Conservation (phyloP, 768 basidiomycete genomes). For the Grammothele lineata region DNA sequence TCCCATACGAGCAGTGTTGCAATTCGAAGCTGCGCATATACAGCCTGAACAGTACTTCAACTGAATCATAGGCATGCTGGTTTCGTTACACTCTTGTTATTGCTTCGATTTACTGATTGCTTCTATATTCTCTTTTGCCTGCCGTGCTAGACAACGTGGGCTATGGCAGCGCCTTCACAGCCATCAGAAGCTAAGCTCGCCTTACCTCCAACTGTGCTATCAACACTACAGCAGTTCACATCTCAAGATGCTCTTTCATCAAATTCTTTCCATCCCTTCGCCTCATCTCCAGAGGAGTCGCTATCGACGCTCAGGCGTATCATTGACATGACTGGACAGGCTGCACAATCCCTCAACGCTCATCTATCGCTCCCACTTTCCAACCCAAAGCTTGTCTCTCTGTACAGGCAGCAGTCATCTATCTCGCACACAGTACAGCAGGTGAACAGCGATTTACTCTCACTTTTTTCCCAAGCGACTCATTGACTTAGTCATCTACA, state of each 20-base stretch:
- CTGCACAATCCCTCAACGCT: slow-evolving; percentile 49
- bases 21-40: no score
- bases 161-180: no score
- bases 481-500: slow-evolving; percentile 14
- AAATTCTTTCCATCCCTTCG: slow-evolving; percentile 25
- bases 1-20: no score
- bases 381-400: slow-evolving; percentile 64
- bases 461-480: neutral
- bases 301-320: slow-evolving; percentile 43
- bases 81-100: no score
- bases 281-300: slow-evolving; percentile 19
- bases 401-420: slow-evolving; percentile 58
- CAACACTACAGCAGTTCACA: slow-evolving; percentile 16
- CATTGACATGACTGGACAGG: slow-evolving; percentile 46
- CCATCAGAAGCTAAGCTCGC: no score
- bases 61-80: no score
- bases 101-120: no score
- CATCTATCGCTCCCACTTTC: slow-evolving; percentile 48
- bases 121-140: no score
- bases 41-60: no score
- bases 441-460: slow-evolving; percentile 28
- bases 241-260: slow-evolving; percentile 15
- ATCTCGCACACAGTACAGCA: slow-evolving; percentile 49
- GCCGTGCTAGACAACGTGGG: no score
- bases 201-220: slow-evolving; percentile 4